These are phyloP conservation scores for Peribolospora baueri DNA, from an alignment of 768 basidiomycete genomes.

Conservation along the genomic window DNA sequence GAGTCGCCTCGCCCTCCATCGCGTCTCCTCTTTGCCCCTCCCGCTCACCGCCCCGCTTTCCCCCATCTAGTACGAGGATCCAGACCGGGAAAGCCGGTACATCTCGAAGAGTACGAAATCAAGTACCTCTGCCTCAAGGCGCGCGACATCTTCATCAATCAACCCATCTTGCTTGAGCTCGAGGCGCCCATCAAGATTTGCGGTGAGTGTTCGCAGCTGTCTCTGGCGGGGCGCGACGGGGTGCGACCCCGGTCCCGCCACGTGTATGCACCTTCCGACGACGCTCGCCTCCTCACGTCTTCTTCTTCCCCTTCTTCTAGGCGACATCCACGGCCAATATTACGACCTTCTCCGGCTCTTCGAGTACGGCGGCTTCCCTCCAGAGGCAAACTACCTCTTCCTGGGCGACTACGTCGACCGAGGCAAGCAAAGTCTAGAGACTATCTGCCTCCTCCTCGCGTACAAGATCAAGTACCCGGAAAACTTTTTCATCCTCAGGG, in stretches of 20 bases:
- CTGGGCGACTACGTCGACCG: constrained; percentile 98
- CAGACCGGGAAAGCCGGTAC: constrained; percentile 92
- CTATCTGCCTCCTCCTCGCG: constrained; percentile 92
- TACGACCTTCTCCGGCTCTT: constrained; percentile 94
- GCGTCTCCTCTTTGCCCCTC: neutral
- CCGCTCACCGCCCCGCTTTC: neutral
- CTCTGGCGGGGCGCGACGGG: constrained; percentile 1
- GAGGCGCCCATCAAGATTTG: constrained; percentile 99
- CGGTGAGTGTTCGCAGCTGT: constrained; percentile 32
- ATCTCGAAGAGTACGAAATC: constrained; percentile 97
- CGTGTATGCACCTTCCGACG: too few species aligned
- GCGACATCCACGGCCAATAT: constrained; percentile 98
- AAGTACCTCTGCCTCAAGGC: constrained; percentile 97
- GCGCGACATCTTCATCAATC: constrained; percentile 96
- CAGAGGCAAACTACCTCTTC: constrained; percentile 99
- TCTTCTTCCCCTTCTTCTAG: constrained; percentile 22
- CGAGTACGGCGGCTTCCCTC: constrained; percentile 97
- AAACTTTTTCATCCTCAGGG: constrained; percentile 98
- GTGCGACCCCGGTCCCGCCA: too few species aligned
- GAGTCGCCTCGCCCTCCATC: constrained; percentile 17
- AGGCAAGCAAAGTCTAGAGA: constrained; percentile 95
- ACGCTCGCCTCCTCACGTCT: neutral
- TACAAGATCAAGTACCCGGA: constrained; percentile 99
- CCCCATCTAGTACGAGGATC: constrained; percentile 62
- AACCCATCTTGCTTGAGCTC: constrained; percentile 88